Base-by-base conservation (phyloP, 495 filamentous ascomycete genomes). In the Penicillium angulare region DNA sequence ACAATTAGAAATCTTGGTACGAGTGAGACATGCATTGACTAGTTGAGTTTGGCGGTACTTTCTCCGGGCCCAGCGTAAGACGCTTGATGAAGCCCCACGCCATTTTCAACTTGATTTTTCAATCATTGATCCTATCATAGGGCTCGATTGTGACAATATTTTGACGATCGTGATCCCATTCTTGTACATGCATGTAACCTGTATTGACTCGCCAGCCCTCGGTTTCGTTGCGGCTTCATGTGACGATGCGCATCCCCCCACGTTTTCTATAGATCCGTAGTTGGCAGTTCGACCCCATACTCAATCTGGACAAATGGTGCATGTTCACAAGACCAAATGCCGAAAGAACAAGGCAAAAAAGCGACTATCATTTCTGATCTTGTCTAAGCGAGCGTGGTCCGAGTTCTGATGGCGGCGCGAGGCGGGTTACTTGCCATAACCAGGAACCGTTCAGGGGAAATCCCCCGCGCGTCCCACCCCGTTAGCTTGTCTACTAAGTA, bases 351-450 rank as follows among this genome's bases (percentile, higher is more conserved):
- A 51, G 59, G 21, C 44, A 51, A 32, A 22, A n/a, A 23, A 21
- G 26, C 22, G 59, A 50, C n/a, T 36, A 63, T 65, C 59, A 47
- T 60, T 65, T 23, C 62, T 53, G 8, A 15, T 34, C 13, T 55
- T 7, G 56, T 51, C 45, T 65, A 65, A 65, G 55, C 62, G 62
- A 65, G 51, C 36, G 4, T 50, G 43, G 38, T 44, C 27, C 46
- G 45, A 50, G 24, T 22, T 41, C 44, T 31, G n/a, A 47, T 39
- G 41, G 49, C 40, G 21, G 17, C 21, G 16, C 16, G 23, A 43
- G n/a, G n/a, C 34, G 43, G 34, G 10, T 15, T 2, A 23, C 16
- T 21, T 43, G 32, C 43, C 50, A 13, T 22, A 23, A 31, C 17
- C 47, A 58, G 41, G 36, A 51, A 51, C 43, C 35, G 32, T 41